Conservation (phyloP, 768 basidiomycete genomes). For the Russula dissimulans region DNA sequence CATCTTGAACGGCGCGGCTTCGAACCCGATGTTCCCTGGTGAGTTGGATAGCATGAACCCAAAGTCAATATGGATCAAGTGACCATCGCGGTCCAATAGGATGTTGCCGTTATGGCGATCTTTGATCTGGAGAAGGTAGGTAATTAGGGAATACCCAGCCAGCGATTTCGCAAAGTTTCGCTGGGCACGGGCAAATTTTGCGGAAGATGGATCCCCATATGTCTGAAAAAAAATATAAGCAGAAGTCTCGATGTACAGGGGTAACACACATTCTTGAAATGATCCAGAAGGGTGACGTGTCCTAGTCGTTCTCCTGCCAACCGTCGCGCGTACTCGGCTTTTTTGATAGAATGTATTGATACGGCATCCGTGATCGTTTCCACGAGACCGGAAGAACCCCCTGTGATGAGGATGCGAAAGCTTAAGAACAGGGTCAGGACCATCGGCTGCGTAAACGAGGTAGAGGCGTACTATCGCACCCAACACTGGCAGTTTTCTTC, state of each 20-base stretch:
- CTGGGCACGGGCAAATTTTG: constrained; percentile 84
- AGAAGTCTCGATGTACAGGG: background rate
- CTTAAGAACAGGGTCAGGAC: constrained; percentile 32
- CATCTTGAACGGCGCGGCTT: constrained; percentile 98
- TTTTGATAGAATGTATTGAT: constrained; percentile 98
- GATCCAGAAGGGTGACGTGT: constrained; percentile 84
- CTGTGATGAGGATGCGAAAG: constrained; percentile 94
- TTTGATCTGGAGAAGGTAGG: constrained; percentile 96
- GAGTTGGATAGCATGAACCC: constrained; percentile 97
- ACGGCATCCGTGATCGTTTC: constrained; percentile 98
- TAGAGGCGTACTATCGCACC: constrained; percentile 67
- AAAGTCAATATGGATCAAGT: constrained; percentile 95
- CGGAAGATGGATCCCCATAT: constrained; percentile 81
- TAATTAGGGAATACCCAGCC: constrained; percentile 93
- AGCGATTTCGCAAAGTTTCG: constrained; percentile 91
- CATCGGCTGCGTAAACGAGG: background rate
- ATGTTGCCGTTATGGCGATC: constrained; percentile 99
- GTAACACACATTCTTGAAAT: constrained; percentile 70
- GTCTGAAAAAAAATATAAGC: constrained; percentile 41
- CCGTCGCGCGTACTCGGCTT: constrained; percentile 90
- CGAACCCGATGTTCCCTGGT: constrained; percentile 95
- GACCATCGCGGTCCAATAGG: constrained; percentile 88
- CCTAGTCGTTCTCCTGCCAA: constrained; percentile 72
- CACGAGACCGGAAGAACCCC: constrained; percentile 85
- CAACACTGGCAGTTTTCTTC: constrained; percentile 90